Evolutionary conservation across 208 protist genomes (phyloP).

Genomic region (Phytomonas serpens): DNA sequence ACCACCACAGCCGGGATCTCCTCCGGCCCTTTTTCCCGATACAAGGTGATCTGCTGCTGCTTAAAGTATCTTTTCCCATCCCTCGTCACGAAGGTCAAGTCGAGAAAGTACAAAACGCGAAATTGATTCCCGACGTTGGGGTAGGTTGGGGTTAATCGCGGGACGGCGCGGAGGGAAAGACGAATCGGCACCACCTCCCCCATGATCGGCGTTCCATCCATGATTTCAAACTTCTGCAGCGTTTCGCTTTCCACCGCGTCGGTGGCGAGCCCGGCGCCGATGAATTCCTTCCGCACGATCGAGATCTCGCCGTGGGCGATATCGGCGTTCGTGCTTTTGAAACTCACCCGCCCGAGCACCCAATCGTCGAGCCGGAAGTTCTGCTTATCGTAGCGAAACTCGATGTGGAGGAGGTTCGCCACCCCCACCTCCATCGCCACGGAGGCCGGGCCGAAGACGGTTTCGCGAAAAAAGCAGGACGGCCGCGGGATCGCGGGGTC

Average conservation of each 20-base stretch:
- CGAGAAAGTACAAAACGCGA: slow-evolving; percentile 81
- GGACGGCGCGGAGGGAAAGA: slow-evolving; percentile 68
- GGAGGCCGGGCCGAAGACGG: slow-evolving; percentile 48
- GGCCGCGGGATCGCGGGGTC: no score
- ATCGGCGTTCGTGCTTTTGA: slow-evolving; percentile 71
- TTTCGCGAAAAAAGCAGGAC: slow-evolving; percentile 78
- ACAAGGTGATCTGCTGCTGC: slow-evolving; percentile 82
- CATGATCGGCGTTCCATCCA: slow-evolving; percentile 86
- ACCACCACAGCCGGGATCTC: not conserved
- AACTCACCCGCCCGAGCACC: slow-evolving; percentile 75
- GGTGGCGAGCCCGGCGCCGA: slow-evolving; percentile 16
- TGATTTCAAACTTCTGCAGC: slow-evolving; percentile 87
- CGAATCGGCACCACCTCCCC: slow-evolving; percentile 89
- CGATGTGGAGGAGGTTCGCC: slow-evolving; percentile 82
- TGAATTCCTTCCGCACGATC: slow-evolving; percentile 67
- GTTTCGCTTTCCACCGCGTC: slow-evolving; percentile 47
- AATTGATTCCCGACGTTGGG: slow-evolving; percentile 39
- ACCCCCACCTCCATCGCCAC: slow-evolving; percentile 84
- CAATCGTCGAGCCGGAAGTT: slow-evolving; percentile 67
- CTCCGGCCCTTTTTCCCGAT: slow-evolving; percentile 64
- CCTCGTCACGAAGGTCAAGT: slow-evolving; percentile 70
- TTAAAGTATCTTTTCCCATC: slow-evolving; percentile 86
- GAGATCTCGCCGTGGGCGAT: slow-evolving; percentile 69
- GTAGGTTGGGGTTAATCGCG: slow-evolving; percentile 80
- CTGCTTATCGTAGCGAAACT: slow-evolving; percentile 84